Percentiles rank a stretch among this genome's conserved stretches.
Evolutionary conservation across 768 basidiomycete species (phyloP).

Genomic region (Leccinum ochraceum): DNA sequence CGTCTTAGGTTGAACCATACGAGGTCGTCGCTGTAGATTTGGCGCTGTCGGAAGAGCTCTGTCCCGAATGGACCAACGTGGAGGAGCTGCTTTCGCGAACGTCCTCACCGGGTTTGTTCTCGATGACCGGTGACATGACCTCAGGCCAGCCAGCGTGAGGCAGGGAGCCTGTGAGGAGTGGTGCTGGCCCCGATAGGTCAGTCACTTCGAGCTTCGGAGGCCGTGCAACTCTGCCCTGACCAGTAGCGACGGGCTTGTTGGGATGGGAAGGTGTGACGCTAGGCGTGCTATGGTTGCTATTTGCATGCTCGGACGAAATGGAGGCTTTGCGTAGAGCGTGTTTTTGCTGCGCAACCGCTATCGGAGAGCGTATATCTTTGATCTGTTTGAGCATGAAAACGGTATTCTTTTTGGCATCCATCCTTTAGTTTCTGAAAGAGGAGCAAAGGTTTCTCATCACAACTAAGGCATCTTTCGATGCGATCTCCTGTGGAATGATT

Average conservation of each 20-base stretch:
- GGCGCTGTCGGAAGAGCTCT: conserved; percentile 28
- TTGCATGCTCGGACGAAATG: conserved; percentile 29
- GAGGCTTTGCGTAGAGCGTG: conserved; percentile 86
- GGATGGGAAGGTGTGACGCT: conserved; percentile 19
- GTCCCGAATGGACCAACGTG: conserved; percentile 34
- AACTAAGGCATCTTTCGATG: conserved; percentile 92
- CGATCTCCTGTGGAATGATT: conserved; percentile 52
- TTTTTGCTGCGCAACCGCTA: conserved; percentile 95
- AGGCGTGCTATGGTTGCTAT: conserved; percentile 21
- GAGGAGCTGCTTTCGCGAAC: conserved; percentile 40
- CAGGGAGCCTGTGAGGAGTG: conserved; percentile 56
- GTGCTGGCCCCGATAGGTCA: conserved; percentile 53
- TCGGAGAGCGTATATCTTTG: conserved; percentile 92
- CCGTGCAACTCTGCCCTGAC: conserved; percentile 44
- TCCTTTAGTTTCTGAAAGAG: conserved; percentile 98
- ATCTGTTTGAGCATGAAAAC: conserved; percentile 99
- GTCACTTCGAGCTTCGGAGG: conserved; percentile 73
- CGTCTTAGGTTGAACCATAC: conserved; percentile 33
- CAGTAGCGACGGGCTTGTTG: conserved; percentile 28
- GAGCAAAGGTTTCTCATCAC: conserved; percentile 96
- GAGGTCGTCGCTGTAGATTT: conserved; percentile 20
- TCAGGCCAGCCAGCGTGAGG: conserved; percentile 80
- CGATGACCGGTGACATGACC: conserved; percentile 58
- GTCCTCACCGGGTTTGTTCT: conserved; percentile 48
- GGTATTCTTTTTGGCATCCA: conserved; percentile 83